A percentile compares a stretch with the other conserved stretches of the same genome.
Conservation (phyloP, 371 early-diverging fungal species). For the Circinella minor region DNA sequence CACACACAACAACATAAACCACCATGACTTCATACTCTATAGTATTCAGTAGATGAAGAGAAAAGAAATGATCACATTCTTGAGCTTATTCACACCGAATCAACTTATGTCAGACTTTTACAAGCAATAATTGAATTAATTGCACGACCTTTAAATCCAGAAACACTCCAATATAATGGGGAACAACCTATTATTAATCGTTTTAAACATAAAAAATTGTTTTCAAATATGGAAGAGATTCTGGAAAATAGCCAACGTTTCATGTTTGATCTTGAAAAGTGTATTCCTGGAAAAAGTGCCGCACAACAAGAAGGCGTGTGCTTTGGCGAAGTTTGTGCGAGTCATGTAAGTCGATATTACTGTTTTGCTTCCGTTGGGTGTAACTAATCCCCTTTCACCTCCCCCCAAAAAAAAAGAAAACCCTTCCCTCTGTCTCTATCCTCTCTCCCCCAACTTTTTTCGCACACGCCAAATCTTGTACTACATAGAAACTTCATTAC, state of each 20-base stretch:
- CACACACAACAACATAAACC: neutral
- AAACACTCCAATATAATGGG: slow-evolving; percentile 18
- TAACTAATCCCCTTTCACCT: slow-evolving; percentile 1
- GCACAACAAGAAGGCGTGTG: slow-evolving; percentile 7
- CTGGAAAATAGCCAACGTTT: slow-evolving; percentile 35
- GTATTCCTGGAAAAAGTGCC: neutral
- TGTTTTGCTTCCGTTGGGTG: slow-evolving; percentile 17
- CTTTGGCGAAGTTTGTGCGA: slow-evolving; percentile 48
- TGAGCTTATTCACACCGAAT: slow-evolving; percentile 48
- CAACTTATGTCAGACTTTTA: slow-evolving; percentile 44
- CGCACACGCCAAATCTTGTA: neutral
- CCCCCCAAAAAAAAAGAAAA: neutral
- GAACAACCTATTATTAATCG: slow-evolving; percentile 39
- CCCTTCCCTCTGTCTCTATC: too few relatives aligned
- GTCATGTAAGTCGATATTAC: slow-evolving; percentile 38
- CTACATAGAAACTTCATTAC: too few relatives aligned
- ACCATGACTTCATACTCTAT: neutral
- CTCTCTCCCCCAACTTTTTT: too few relatives aligned
- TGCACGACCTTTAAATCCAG: slow-evolving; percentile 22
- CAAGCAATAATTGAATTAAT: slow-evolving; percentile 35
- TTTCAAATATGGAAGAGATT: slow-evolving; percentile 50
- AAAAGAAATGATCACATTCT: slow-evolving; percentile 35
- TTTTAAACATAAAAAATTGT: slow-evolving; percentile 46
- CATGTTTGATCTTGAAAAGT: slow-evolving; percentile 29
- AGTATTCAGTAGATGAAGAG: slow-evolving; percentile 32